A percentile compares a stretch with the other conserved stretches of the same genome.
These are phyloP conservation scores for Nothophoma quercina DNA, from an alignment of 2,329 filamentous ascomycete genomes.

Conservation along the genomic window DNA sequence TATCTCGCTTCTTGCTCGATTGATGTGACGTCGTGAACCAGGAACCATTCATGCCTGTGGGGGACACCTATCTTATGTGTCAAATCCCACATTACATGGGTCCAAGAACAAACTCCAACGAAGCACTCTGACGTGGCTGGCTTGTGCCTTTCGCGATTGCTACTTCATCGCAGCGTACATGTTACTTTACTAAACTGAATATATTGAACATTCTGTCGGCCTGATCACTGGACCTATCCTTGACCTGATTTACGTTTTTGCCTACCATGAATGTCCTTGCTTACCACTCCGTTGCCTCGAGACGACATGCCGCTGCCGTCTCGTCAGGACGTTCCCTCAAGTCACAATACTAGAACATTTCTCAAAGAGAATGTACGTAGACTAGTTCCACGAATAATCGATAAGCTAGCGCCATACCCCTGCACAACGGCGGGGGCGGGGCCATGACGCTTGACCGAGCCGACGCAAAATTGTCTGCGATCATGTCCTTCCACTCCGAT, in stretches of 20 bases:
- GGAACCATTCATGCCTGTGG: constrained; percentile 51
- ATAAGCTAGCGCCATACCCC: constrained; percentile 7
- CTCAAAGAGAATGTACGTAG: too few relatives aligned
- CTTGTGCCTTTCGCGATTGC: constrained; percentile 42
- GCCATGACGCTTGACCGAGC: constrained; percentile 11
- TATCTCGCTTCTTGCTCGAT: too few relatives aligned
- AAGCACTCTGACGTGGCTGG: constrained; percentile 46
- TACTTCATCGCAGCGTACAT: constrained; percentile 20
- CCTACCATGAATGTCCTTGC: too few relatives aligned
- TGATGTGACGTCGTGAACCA: constrained; percentile 5
- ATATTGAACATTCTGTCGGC: too few relatives aligned
- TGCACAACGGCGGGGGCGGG: constrained; percentile 25
- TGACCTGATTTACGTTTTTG: too few relatives aligned
- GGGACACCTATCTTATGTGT: constrained; percentile 46
- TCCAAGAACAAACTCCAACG: constrained; percentile 40
- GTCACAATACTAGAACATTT: too few relatives aligned
- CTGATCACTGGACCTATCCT: too few relatives aligned
- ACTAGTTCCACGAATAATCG: not conserved
- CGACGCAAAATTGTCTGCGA: constrained; percentile 10
- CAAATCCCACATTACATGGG: constrained; percentile 48
- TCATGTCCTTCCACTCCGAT: constrained; percentile 21
- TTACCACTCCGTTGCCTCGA: too few relatives aligned
- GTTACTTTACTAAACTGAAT: constrained; percentile 25
- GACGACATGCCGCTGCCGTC: too few relatives aligned
- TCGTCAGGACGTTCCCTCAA: too few relatives aligned